Evolutionary conservation across 192 early-diverging fungal genomes (phyloP), one percentile per base, ranked within the genome.

Genomic region (Obelidium mucronatum): DNA sequence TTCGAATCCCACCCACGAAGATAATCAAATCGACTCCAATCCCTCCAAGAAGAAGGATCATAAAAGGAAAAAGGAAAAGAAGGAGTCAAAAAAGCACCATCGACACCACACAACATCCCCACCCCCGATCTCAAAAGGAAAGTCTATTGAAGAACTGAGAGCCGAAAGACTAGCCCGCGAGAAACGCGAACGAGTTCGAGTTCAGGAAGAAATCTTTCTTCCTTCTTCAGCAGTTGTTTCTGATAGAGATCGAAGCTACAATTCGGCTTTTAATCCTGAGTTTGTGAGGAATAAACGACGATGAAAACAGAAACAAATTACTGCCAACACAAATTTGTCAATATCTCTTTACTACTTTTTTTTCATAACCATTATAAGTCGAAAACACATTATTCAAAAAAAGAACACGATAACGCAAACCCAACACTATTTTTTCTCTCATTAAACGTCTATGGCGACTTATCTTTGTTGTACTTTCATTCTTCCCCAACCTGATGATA

Each of bases 191-290:
- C 66, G 69, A n/a, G 19, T n/a, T 4, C 61, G 71, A 33, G 71
- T 67, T 17, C 30, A 74, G 48, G 51, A 73, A 44, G n/a, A n/a
- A n/a, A n/a, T n/a, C n/a, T 39, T 82, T 11, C 34, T 81, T 35
- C 44, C 52, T 40, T 75, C 80, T 35, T 17, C 44, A 15, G 11
- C 44, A 48, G 44, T 15, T 48, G 8, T 19, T 48, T 15, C 19
- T 6, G 44, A 48, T 15, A 48, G 44, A 48, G 8, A 6, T 15
- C 8, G 44, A 19, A 19, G 44, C 8, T 48, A 48, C 19, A 48
- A 48, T 69, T 82, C 81, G 22, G 74, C 69, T 40, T 82, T 82
- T 67, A 82, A 82, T 48, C 81, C 81, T 15, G 56, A 63, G 28
- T 40, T 62, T 42, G 59, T 58, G 26, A 54, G 72, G 37, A 31